These are phyloP conservation scores for Lipomyces mesembrius DNA, from an alignment of 805 yeast species.

Conservation along the genomic window DNA sequence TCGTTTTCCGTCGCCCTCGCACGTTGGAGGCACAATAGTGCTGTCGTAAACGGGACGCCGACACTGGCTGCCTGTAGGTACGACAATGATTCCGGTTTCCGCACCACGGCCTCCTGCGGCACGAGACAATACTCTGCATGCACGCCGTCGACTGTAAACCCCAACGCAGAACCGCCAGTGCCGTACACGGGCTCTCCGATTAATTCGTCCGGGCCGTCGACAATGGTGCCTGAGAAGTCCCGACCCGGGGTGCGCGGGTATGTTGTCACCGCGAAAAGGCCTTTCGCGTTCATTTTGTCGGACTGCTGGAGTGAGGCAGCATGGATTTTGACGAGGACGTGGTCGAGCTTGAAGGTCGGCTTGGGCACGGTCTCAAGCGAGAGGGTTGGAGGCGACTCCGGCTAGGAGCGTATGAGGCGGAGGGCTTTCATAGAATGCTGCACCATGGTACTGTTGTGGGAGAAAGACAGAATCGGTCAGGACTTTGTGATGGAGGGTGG, in stretches of 20 bases:
- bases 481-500: too few relatives aligned
- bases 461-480: too few relatives aligned
- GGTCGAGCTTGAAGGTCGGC: neutral
- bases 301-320: neutral
- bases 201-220: neutral
- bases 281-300: conserved; percentile 1
- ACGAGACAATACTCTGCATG: neutral
- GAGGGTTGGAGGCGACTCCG: neutral
- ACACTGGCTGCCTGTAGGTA: neutral
- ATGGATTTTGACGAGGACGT: neutral
- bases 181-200: conserved; percentile 3
- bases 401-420: neutral
- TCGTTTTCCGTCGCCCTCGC: neutral
- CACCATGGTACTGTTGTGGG: too few relatives aligned
- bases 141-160: neutral
- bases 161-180: neutral
- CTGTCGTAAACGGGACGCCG: conserved; percentile 6
- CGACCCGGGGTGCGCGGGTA: conserved; percentile 6
- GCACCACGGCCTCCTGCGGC: neutral
- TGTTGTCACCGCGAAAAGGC: neutral
- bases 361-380: neutral
- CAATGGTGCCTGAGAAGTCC: neutral
- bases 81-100: neutral
- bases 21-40: neutral
- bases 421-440: neutral